Base-by-base conservation (phyloP, 2,329 filamentous ascomycete genomes). In the Arthroderma sp. region DNA sequence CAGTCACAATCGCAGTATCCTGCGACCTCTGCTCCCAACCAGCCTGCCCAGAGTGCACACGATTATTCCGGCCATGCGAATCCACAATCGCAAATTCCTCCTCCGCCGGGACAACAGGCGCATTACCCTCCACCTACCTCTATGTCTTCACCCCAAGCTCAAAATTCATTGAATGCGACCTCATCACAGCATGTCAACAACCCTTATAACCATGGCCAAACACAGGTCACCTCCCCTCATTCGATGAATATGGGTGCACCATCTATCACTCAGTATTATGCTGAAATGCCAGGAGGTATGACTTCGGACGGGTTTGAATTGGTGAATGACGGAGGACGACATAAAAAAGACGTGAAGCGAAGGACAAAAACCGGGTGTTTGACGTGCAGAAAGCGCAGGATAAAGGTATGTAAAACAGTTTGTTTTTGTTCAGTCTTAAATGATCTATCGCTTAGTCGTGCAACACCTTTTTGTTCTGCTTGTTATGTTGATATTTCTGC, bases 311-410 rank as follows among this genome's bases (percentile, higher is more conserved):
- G 76, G 65, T 76, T 59, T 61, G 68, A 62, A 65, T 70, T 64
- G 52, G 71, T 60, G 29, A 69, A 68, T 42, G 63, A 69, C 44
- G 74, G 77, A 48, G 75, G 74, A 40, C 70, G 79, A 55, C 82
- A 60, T 38, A 71, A 71, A 63, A 80, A 83, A 66, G 80, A 86
- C 65, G 83, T 85, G 61, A 85, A 85, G 68, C 72, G 81, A 53
- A 72, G 82, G 58, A 85, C 82, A 46, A 83, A 83, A 66, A 83
- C 79, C 1, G 79, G 79, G n/a, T 85, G 81, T 63, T 59, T 78
- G 55, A 78, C 75, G 22, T 78, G 75, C 64, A 68, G 75, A 56
- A 78, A 77, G 61, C 70, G 81, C 55, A 71, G 81, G 66, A 85
- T 85, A 63, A 85, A 85, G 78, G 81, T 84, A 66, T 64, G 74